These are phyloP conservation scores for Candida tibetensis DNA, from an alignment of 805 yeast genomes.

Conservation along the genomic window DNA sequence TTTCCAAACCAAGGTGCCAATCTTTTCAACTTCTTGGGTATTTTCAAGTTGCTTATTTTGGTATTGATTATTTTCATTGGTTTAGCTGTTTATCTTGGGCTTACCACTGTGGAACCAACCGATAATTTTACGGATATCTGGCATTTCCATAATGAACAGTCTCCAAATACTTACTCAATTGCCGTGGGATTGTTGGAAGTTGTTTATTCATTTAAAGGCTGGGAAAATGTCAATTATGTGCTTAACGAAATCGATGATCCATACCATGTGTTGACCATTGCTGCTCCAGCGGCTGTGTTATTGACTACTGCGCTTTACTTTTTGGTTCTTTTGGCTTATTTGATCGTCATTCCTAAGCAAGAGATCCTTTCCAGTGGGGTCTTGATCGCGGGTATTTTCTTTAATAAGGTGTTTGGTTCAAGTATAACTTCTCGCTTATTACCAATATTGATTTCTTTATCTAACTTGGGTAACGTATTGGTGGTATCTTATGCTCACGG, in stretches of 20 bases:
- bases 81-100: conserved; percentile 33
- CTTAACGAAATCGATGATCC: conserved; percentile 58
- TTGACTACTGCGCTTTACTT: conserved; percentile 53
- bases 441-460: conserved; percentile 57
- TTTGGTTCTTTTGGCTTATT: conserved; percentile 56
- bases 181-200: conserved; percentile 59
- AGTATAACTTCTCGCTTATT: conserved; percentile 46
- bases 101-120: conserved; percentile 19
- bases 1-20: conserved; percentile 50
- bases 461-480: conserved; percentile 62
- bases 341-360: conserved; percentile 49
- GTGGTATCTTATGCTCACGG: conserved; percentile 64
- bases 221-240: conserved; percentile 70
- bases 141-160: conserved; percentile 14
- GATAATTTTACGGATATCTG: conserved; percentile 36
- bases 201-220: conserved; percentile 64
- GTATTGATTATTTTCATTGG: conserved; percentile 51
- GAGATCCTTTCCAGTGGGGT: conserved; percentile 55
- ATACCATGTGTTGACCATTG: conserved; percentile 51
- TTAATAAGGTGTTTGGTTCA: conserved; percentile 56
- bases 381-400: conserved; percentile 60
- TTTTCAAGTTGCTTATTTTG: conserved; percentile 51
- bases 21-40: conserved; percentile 53
- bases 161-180: conserved; percentile 43
- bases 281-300: conserved; percentile 58